Conservation (phyloP, 2,329 filamentous ascomycete species). For the Neonectria neomacrospora region DNA sequence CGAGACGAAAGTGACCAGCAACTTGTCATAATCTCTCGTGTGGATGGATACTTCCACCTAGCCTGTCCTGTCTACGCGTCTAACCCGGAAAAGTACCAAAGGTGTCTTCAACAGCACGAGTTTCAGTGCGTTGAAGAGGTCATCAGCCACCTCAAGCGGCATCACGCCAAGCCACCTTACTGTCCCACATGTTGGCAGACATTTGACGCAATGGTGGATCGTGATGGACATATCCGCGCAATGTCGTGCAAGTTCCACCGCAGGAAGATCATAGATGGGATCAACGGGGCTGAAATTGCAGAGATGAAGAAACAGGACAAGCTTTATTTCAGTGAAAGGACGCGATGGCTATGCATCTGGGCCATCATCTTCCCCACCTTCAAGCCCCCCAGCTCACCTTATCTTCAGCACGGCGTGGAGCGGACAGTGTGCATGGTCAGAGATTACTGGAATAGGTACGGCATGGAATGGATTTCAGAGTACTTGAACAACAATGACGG, state of each 20-base stretch:
- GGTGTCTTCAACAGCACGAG: background rate
- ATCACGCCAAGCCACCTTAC: slow-evolving; percentile 5
- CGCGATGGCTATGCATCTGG: slow-evolving; percentile 1
- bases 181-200: slow-evolving; percentile 3
- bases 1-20: background rate
- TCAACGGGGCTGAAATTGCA: background rate
- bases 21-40: background rate
- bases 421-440: background rate
- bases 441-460: background rate
- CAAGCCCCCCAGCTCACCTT: background rate
- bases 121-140: slow-evolving; percentile 5
- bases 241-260: background rate
- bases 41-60: slow-evolving; percentile 7
- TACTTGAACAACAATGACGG: background rate
- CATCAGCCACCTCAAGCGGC: background rate
- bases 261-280: background rate
- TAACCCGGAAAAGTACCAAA: background rate
- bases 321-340: background rate
- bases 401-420: slow-evolving; percentile 8
- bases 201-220: background rate
- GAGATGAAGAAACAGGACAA: background rate
- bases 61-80: slow-evolving; percentile 1
- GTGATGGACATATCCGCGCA: background rate
- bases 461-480: background rate
- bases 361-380: background rate